Base-by-base conservation (phyloP, 2,329 filamentous ascomycete species). In the Metarhizium robertsii region DNA sequence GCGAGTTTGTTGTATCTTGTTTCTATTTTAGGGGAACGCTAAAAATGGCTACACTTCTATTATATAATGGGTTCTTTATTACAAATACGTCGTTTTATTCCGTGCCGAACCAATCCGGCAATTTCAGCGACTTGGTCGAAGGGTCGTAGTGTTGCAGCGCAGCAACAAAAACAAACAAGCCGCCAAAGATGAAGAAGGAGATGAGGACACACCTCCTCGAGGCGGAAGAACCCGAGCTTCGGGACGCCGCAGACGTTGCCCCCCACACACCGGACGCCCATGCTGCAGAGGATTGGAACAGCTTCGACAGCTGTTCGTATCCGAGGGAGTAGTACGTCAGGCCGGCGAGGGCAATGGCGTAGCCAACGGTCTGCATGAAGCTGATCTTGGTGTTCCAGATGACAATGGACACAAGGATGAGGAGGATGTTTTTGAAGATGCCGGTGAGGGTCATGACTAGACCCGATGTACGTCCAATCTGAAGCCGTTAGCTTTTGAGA, bases 401-500 rank as follows among this genome's bases (percentile, higher is more conserved):
- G 66, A 89, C 69, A 72, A 94, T 87, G 53, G 87, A 90, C 57
- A 84, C 79, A 58, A 80, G 75, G 60, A 95, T 88, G 55, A 95
- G 84, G 57, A 95, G 82, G 58, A 95, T 92, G 70, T 91, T 89
- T 74, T 95, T 95, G 65, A 94, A 81, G 61, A 95, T 90, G 69
- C 90, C 89, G 57, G 86, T 91, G 29, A 95, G 82, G 38, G 89
- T 91, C 74, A 95, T 87, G 64, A 92, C 88, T 53, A 95, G 81
- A 55, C 87, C 88, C 2, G 90, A 95, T 7, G 90, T 95, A 73
- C 89, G 91, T 68, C 90, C 89, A 65, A 95, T 95, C 88, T 92
- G 53, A 30, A 16, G 18, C 6, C 2, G 46, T 49, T 30, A 50
- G 62, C 58, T 65, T 57, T 40, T 14, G 48, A 8, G 18, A 45